Percentiles rank a stretch among this genome's conserved stretches.
Evolutionary conservation across 495 filamentous ascomycete genomes (phyloP).

Genomic region (Talaromyces nanjingensis): DNA sequence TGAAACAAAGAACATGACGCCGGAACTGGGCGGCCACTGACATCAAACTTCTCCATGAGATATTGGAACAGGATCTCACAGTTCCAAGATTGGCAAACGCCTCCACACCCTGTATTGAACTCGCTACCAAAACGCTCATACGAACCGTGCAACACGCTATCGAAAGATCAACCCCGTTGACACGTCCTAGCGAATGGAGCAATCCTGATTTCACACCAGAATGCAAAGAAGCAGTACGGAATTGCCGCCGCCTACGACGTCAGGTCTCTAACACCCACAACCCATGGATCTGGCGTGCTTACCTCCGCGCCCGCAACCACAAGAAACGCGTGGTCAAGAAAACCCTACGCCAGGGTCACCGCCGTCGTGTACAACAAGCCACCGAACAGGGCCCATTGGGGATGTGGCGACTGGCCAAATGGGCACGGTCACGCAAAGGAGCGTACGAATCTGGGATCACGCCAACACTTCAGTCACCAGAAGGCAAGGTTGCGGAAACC

Average conservation of each 20-base stretch:
- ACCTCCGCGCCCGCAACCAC: conserved; percentile 5
- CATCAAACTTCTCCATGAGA: too few relatives aligned
- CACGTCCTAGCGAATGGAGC: conserved; percentile 6
- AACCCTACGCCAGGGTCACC: too few relatives aligned
- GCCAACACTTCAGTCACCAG: too few relatives aligned
- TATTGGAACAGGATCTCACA: not conserved
- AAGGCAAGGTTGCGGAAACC: too few relatives aligned
- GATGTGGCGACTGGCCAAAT: too few relatives aligned
- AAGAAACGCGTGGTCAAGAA: conserved; percentile 11
- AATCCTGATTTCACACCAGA: conserved; percentile 10
- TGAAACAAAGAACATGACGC: too few relatives aligned
- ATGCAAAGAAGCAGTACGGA: conserved; percentile 11
- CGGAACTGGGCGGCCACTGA: too few relatives aligned
- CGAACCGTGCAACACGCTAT: not conserved
- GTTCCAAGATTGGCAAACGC: not conserved
- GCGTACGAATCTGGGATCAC: too few relatives aligned
- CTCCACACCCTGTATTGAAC: not conserved
- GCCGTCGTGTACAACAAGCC: too few relatives aligned
- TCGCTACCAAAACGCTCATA: not conserved
- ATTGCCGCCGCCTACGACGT: not conserved
- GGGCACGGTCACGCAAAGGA: too few relatives aligned
- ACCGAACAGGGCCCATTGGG: too few relatives aligned
- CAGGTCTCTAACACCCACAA: conserved; percentile 1
- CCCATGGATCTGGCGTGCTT: conserved; percentile 4
- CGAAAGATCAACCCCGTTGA: conserved; percentile 8